Evolutionary conservation across 495 filamentous ascomycete species (phyloP).

Genomic region (Penicillium daleae): DNA sequence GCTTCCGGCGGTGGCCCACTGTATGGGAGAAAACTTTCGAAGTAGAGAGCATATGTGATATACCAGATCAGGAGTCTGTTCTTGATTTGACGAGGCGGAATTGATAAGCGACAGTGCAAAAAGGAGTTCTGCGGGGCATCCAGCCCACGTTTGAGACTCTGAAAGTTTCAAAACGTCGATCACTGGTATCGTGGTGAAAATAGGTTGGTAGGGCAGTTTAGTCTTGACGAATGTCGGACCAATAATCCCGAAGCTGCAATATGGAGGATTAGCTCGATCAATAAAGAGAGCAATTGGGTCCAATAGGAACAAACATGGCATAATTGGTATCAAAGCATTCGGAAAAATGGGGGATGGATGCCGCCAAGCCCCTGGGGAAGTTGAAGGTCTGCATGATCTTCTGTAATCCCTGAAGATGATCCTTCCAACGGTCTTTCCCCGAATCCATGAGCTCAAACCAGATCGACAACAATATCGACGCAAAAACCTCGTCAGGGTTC

Average conservation of each 20-base stretch:
- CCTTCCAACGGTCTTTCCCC: conserved; percentile 24
- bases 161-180: conserved; percentile 11
- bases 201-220: conserved; percentile 15
- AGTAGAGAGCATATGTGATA: conserved; percentile 12
- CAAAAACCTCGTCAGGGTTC: conserved; percentile 22
- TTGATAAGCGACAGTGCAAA: conserved; percentile 16
- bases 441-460: conserved; percentile 28
- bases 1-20: conserved; percentile 6
- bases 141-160: conserved; percentile 16
- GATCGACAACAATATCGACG: conserved; percentile 22
- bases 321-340: conserved; percentile 10
- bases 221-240: conserved; percentile 13
- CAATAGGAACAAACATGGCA: neutral
- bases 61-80: neutral
- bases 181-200: conserved; percentile 10
- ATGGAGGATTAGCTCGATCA: neutral
- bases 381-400: conserved; percentile 13
- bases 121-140: conserved; percentile 19
- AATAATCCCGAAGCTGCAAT: conserved; percentile 12
- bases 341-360: neutral
- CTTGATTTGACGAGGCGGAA: neutral
- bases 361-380: conserved; percentile 5
- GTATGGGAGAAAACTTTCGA: conserved; percentile 11
- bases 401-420: conserved; percentile 22
- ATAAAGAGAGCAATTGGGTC: too few species aligned